These are phyloP conservation scores for Entophlyctis helioformis DNA, from an alignment of 192 early-diverging fungal species.

Conservation along the genomic window DNA sequence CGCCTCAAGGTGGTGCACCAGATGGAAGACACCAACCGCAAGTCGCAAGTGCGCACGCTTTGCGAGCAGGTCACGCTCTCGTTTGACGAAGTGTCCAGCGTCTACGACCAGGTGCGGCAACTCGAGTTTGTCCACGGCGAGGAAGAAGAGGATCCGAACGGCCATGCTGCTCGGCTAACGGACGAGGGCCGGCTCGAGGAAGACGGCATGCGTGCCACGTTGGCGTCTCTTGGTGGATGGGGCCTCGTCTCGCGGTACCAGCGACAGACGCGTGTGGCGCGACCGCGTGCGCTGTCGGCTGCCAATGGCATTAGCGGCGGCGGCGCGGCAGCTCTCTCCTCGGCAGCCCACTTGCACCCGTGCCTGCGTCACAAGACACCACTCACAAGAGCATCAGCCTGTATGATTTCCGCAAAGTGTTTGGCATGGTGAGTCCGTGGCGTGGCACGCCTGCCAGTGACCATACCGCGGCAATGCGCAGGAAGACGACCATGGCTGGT, in stretches of 20 bases:
- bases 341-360: too few relatives aligned
- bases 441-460: conserved; percentile 10
- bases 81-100: conserved; percentile 34
- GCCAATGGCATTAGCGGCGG: too few relatives aligned
- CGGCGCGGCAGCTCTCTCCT: too few relatives aligned
- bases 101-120: conserved; percentile 32
- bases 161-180: conserved; percentile 3
- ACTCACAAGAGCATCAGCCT: conserved; percentile 26
- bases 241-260: too few relatives aligned
- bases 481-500: too few relatives aligned
- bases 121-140: conserved; percentile 38
- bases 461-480: too few relatives aligned
- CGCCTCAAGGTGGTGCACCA: conserved; percentile 41
- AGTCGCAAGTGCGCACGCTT: conserved; percentile 39
- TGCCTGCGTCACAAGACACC: too few relatives aligned
- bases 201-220: conserved; percentile 12
- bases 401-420: conserved; percentile 33
- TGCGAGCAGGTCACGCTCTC: conserved; percentile 37
- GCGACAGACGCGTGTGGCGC: too few relatives aligned
- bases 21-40: conserved; percentile 40
- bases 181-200: conserved; percentile 22
- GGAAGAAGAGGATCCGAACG: conserved; percentile 18
- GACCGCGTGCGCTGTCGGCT: too few relatives aligned
- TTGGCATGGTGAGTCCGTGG: conserved; percentile 33
- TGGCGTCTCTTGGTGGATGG: conserved; percentile 31